A percentile compares a stretch with the other conserved stretches of the same genome.
phyloP scores from a whole-genome alignment of 179 eudicot species.

The Beta corolliflora region DNA sequence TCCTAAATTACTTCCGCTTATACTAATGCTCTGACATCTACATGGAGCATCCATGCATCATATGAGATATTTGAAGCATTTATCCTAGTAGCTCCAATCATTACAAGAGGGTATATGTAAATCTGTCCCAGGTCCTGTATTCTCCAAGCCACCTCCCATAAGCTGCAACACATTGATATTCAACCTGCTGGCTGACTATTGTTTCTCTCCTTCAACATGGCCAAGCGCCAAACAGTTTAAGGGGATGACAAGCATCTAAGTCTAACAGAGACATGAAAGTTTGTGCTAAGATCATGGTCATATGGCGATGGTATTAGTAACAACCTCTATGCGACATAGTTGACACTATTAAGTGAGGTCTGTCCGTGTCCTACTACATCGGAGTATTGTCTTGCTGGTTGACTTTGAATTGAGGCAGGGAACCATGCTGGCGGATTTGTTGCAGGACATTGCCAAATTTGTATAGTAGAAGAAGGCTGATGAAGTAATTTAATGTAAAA shows the following conservation, averaged over 20 bases:
- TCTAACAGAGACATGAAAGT: neutral
- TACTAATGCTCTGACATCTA: neutral
- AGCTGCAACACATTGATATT: neutral
- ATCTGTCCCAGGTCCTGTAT: neutral
- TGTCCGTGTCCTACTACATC: neutral
- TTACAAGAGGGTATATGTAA: neutral
- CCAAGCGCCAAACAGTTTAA: neutral
- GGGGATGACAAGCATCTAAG: neutral
- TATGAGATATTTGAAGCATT: slow-evolving; percentile 1
- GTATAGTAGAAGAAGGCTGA: neutral
- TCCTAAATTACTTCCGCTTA: neutral
- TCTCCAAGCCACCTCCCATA: neutral
- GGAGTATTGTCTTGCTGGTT: neutral
- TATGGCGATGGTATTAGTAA: neutral
- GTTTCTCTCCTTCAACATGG: neutral
- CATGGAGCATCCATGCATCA: slow-evolving; percentile 7
- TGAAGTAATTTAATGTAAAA: slow-evolving; percentile 19
- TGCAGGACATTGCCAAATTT: slow-evolving; percentile 12
- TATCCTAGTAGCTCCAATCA: neutral
- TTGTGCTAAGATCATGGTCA: neutral
- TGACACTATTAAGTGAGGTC: neutral
- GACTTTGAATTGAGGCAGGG: neutral
- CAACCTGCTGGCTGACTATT: neutral
- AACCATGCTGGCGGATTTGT: neutral
- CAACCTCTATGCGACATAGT: neutral